A percentile compares a stretch with the other conserved stretches of the same genome.
These are phyloP conservation scores for Euphorbia celastroides DNA, from an alignment of 441 rosid species.

Conservation along the genomic window DNA sequence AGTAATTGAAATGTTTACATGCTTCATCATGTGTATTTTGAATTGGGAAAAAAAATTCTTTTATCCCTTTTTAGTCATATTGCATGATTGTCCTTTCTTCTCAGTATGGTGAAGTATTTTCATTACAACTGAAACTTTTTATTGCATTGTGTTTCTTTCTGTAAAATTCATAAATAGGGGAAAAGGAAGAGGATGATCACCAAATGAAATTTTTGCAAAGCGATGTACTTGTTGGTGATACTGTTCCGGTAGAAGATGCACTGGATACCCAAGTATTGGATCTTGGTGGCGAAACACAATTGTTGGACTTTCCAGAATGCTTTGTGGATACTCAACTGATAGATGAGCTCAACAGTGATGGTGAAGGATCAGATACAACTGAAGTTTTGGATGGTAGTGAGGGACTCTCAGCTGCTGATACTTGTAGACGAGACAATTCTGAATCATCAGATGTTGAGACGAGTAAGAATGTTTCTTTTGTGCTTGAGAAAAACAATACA, in stretches of 20 bases:
- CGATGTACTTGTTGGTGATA: conserved; percentile 31
- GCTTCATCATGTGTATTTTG: not conserved
- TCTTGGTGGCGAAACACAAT: conserved; percentile 41
- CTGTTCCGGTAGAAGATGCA: conserved; percentile 29
- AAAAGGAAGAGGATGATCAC: conserved; percentile 17
- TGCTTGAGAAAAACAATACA: conserved; percentile 12
- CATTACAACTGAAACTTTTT: no score
- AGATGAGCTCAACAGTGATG: conserved; percentile 35
- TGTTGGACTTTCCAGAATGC: conserved; percentile 31
- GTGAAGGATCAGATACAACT: conserved; percentile 39
- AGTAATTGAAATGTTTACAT: not conserved
- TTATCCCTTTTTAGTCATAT: no score
- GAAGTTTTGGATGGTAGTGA: no score
- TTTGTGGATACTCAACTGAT: conserved; percentile 37
- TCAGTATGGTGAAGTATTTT: no score
- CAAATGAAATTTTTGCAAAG: conserved; percentile 18
- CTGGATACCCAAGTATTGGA: conserved; percentile 51
- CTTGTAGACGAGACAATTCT: conserved; percentile 14
- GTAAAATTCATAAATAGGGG: conserved; percentile 18
- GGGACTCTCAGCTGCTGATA: conserved; percentile 29
- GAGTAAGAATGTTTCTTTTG: conserved; percentile 6
- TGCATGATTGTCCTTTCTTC: no score
- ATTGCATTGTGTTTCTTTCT: no score
- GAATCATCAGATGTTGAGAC: conserved; percentile 17
- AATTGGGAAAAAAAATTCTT: no score